Evolutionary conservation across 768 basidiomycete species (phyloP), one percentile per base, ranked within the genome.

Genomic region (Phaeotremella skinneri): DNA sequence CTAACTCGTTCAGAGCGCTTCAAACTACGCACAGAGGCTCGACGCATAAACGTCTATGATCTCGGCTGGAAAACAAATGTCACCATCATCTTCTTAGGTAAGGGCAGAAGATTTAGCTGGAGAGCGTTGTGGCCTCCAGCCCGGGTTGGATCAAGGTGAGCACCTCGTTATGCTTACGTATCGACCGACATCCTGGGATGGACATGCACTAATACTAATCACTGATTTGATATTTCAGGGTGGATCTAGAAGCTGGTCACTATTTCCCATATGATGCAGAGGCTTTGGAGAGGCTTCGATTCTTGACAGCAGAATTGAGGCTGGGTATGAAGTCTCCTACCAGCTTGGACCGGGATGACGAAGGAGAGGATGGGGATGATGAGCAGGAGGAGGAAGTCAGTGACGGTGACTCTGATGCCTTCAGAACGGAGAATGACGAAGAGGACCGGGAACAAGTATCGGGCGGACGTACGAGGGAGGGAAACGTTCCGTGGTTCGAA

Each of bases 1-100:
- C 57, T 75, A 20, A 68, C 64, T 16, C 66, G 70, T 3, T 32
- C 55, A 2, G 74, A 75, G 39, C 50, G 72, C 25, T 23, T 34
- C 14, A 49, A 67, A 37, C 58, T 73, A 3, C 55, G 63, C 17
- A 20, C 48, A n/a, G 64, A 70, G 59, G 72, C 72, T 11, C 49
- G 63, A 14, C 52, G 67, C 5, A 70, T 72, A 41, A 72, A 75
- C 48, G 66, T 72, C 2, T 75, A 68, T 49, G 72, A 75, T 66
- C 52, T 73, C 5, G 74, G 74, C 6, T 73, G 69, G 74, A 49
- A 59, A n/a, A 32, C 58, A 50, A 75, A 75, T 41, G 34, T 73
- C 16, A 21, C 27, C 5, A 49, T 48, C 16, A n/a, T 70, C 13
- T 61, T 71, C 26, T n/a, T 72, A 4, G 66, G 60, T 29, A 25